Percentiles rank a stretch among this genome's conserved stretches.
Conservation (phyloP, 192 early-diverging fungal genomes). For the Dissophora globulifera region DNA sequence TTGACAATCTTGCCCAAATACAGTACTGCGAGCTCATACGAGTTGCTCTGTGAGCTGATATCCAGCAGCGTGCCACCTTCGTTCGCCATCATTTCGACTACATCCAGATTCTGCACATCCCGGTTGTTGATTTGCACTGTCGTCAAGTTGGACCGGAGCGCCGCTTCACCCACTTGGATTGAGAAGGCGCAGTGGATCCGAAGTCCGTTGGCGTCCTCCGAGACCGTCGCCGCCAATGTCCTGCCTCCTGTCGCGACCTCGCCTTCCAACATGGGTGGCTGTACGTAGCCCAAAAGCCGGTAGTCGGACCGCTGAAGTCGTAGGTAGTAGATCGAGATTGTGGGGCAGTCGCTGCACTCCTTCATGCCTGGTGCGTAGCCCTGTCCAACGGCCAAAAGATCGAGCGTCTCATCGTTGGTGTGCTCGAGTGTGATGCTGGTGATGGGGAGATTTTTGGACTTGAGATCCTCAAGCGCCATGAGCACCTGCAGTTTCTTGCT, state of each 20-base stretch:
- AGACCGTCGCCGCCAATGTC: conserved; percentile 34
- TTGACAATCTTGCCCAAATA: conserved; percentile 39
- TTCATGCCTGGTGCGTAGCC: conserved; percentile 4
- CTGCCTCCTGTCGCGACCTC: conserved; percentile 33
- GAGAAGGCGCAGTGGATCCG: conserved; percentile 47
- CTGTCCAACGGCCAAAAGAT: conserved; percentile 40
- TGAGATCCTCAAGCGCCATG: conserved; percentile 26
- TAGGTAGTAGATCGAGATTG: conserved; percentile 46
- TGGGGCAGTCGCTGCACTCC: conserved; percentile 19
- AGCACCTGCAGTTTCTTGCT: conserved; percentile 23
- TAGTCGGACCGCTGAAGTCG: conserved; percentile 38
- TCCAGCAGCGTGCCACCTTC: conserved; percentile 43
- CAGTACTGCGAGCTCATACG: conserved; percentile 38
- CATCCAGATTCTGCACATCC: conserved; percentile 34
- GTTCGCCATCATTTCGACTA: conserved; percentile 18
- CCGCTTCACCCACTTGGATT: conserved; percentile 15
- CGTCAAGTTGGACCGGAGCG: conserved; percentile 27
- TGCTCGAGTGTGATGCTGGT: conserved; percentile 40
- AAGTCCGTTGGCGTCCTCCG: conserved; percentile 34
- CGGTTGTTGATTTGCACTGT: conserved; percentile 43
- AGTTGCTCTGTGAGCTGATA: conserved; percentile 44
- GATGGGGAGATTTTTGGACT: conserved; percentile 30
- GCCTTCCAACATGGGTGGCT: conserved; percentile 37
- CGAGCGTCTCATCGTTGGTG: conserved; percentile 24
- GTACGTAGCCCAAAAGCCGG: conserved; percentile 35